Base-by-base conservation (phyloP, 352 stramenopile genomes). In the Phytophthora tentaculata region DNA sequence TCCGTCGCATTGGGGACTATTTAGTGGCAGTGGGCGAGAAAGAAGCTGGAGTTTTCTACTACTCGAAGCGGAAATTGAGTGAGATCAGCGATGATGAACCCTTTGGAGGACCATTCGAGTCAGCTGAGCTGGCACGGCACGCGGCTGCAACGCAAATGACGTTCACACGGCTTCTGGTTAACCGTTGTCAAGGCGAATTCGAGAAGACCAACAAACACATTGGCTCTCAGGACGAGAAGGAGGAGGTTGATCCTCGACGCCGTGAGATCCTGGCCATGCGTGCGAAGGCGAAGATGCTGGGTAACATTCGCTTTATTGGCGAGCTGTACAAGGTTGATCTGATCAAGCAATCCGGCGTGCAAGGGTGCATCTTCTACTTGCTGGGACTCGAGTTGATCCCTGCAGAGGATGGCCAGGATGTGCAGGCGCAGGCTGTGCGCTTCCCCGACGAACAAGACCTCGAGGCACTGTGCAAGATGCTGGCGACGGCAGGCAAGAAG, bases 281-380 rank as follows among this genome's bases (percentile, higher is more conserved):
- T 28, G 74, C 79, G 13, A 96, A 96, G 60, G 75, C 77, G 48
- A 69, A 78, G 9, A 94, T 96, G 89, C 73, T 96, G 16, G 89
- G 89, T 22, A 96, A 95, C 71, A 95, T 95, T 49, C 89, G 89
- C 29, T 96, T 96, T 54, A 90, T 96, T 32, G 89, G 87, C 29
- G 89, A 96, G 51, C 50, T 96, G 32, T 96, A 92, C 74, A 96
- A 96, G 66, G 80, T 90, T 37, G 89, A 94, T 61, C 64, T 96
- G 58, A 77, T 96, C 43, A 90, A 94, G 79, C 80, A 90, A 84
- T 69, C 72, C 4, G 89, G 90, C 24, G 75, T 95, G 3, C 80
- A 95, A 79, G 71, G 69, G 2, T 96, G 89, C 43, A 77, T 95
- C 29, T 92, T 94, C 54, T 86, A 94, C 56, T 76, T 96, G 56